Conservation (phyloP, 2,329 filamentous ascomycete genomes). For the Penicillium sp. region DNA sequence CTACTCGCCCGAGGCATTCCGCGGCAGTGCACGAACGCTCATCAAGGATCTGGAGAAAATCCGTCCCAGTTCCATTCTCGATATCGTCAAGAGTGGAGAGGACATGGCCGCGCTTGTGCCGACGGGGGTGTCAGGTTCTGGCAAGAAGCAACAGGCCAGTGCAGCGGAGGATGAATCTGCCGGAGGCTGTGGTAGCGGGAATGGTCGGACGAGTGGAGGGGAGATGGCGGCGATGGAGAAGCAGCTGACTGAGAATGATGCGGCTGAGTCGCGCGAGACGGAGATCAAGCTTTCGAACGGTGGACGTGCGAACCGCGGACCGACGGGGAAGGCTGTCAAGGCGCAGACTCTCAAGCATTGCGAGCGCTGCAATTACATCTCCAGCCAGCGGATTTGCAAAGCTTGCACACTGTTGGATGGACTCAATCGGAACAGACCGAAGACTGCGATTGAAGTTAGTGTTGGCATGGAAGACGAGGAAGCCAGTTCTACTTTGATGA, state of each 20-base stretch:
- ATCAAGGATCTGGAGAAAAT: slow-evolving; percentile 96
- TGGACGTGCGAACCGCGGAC: slow-evolving; percentile 15
- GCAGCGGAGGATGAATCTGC: slow-evolving; percentile 49
- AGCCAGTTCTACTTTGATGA: slow-evolving; percentile 50
- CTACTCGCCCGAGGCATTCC: slow-evolving; percentile 94
- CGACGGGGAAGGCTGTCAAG: slow-evolving; percentile 57
- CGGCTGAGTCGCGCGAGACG: slow-evolving; percentile 58
- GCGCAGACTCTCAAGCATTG: slow-evolving; percentile 66
- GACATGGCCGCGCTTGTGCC: slow-evolving; percentile 91
- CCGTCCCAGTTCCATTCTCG: slow-evolving; percentile 86
- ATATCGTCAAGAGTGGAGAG: slow-evolving; percentile 91
- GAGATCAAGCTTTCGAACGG: slow-evolving; percentile 54
- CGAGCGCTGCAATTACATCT: slow-evolving; percentile 87
- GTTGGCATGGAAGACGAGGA: slow-evolving; percentile 49
- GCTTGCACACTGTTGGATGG: slow-evolving; percentile 87
- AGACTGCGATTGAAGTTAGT: slow-evolving; percentile 43
- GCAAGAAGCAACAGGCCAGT: slow-evolving; percentile 23
- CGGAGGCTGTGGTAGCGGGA: slow-evolving; percentile 71
- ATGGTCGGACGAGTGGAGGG: slow-evolving; percentile 62
- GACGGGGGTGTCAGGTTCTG: slow-evolving; percentile 45
- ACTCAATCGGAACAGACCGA: slow-evolving; percentile 68
- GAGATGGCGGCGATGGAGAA: slow-evolving; percentile 83
- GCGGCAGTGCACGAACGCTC: slow-evolving; percentile 81
- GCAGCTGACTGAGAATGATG: slow-evolving; percentile 62
- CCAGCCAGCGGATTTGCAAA: slow-evolving; percentile 89